Evolutionary conservation across 2,329 filamentous ascomycete genomes (phyloP), one percentile per base, ranked within the genome.

Genomic region (Colletotrichum brevisporum): DNA sequence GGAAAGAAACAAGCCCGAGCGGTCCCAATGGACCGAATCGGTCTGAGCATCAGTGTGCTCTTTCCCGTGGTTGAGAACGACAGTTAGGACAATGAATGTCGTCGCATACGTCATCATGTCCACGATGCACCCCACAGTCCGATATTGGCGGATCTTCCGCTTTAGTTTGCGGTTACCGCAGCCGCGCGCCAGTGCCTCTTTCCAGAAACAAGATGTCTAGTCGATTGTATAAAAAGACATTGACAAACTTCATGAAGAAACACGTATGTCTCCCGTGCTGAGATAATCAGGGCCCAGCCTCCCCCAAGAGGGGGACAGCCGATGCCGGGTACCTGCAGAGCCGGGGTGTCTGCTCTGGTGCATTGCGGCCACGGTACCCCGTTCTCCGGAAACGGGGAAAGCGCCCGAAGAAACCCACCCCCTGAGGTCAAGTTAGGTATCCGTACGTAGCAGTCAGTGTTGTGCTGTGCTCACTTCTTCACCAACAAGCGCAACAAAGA

Each of bases 241-340:
- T 36, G 31, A 10, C 31, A 36, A 36, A 10, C 31, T 18, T 27
- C 16, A 9, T 21, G 21, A 24, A 31, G 27, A 50, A 60, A 43
- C 18, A 47, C 45, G 43, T 36, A 36, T 36, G 2, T 4, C 27
- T 2, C 9, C 31, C 31, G 9, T 3, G 31, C 31, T 36, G 31
- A 36, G 1, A 2, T 36, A 8, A 8, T 36, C 41, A 13, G 21
- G 15, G n/a, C 62, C 41, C 51, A 66, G 51, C 56, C 51, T 45
- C 51, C 51, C 27, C 18, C 52, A 39, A 39, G 62, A 53, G 54
- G 54, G 27, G 48, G 54, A 41, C 10, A 39, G 66, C 62, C 66
- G 62, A 69, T 69, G 62, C 66, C 56, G 55, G 62, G 62, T 69
- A 61, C 62, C 62, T 69, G 62, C 62, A 60, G 50, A 52, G 62